Evolutionary conservation across 2,329 filamentous ascomycete species (phyloP).

Genomic region (Raffaelea albimanens): DNA sequence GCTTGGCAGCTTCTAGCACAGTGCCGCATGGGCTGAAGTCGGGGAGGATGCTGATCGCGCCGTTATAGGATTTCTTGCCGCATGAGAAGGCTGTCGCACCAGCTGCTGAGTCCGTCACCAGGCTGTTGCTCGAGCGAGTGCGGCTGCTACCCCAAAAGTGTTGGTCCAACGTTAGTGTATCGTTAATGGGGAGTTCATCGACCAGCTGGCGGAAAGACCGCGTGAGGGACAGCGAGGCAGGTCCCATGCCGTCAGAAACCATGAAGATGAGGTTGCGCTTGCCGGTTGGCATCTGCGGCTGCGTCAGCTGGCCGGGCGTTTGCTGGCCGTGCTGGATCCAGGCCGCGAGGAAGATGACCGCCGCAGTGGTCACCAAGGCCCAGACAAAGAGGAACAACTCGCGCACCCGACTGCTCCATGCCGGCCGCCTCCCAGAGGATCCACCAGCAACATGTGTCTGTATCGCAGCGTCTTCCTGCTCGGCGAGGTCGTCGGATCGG

Average conservation of each 20-base stretch:
- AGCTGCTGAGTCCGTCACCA: slow-evolving; percentile 94
- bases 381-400: slow-evolving; percentile 72
- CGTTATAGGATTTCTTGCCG: slow-evolving; percentile 89
- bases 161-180: slow-evolving; percentile 72
- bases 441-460: slow-evolving; percentile 9
- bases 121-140: slow-evolving; percentile 71
- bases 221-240: slow-evolving; percentile 79
- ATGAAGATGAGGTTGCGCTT: slow-evolving; percentile 98
- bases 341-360: slow-evolving; percentile 73
- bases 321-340: slow-evolving; percentile 61
- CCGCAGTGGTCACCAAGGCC: slow-evolving; percentile 71
- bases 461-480: slow-evolving; percentile 23
- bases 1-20: slow-evolving; percentile 85
- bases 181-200: slow-evolving; percentile 60
- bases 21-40: slow-evolving; percentile 84
- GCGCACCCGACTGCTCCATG: slow-evolving; percentile 37
- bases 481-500: slow-evolving; percentile 19
- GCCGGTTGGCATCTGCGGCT: slow-evolving; percentile 29
- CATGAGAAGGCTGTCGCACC: slow-evolving; percentile 95
- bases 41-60: slow-evolving; percentile 82
- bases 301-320: slow-evolving; percentile 23
- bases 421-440: background rate
- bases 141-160: slow-evolving; percentile 86
- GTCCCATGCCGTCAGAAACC: slow-evolving; percentile 98
- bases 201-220: slow-evolving; percentile 76